phyloP scores from a whole-genome alignment of 768 basidiomycete species.

The Hypsizygus marmoreus region DNA sequence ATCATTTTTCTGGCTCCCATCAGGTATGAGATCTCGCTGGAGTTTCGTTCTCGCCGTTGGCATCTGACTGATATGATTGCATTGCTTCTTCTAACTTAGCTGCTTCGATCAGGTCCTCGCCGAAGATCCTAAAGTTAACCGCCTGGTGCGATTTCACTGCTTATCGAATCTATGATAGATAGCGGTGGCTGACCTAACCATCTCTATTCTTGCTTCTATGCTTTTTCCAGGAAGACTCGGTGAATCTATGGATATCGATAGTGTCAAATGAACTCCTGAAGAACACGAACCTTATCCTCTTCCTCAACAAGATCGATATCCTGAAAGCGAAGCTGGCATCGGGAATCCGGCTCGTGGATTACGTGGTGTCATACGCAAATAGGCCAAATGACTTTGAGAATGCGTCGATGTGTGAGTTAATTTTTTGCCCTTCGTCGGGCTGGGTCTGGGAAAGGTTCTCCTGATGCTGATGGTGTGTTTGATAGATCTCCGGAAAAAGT shows the following conservation, averaged over 20 bases:
- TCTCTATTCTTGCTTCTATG: not conserved
- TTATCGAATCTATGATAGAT: not conserved
- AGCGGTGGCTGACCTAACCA: no score
- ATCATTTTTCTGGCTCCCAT: slow-evolving; percentile 75
- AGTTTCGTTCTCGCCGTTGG: slow-evolving; percentile 13
- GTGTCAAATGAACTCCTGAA: slow-evolving; percentile 72
- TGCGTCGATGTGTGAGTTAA: slow-evolving; percentile 67
- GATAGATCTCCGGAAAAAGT: slow-evolving; percentile 46
- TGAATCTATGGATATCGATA: slow-evolving; percentile 73
- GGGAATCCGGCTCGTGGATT: slow-evolving; percentile 64
- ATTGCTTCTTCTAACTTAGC: slow-evolving; percentile 25
- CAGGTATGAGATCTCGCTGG: no score
- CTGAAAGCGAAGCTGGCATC: slow-evolving; percentile 64
- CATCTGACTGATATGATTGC: not conserved
- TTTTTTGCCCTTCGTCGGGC: slow-evolving; percentile 4
- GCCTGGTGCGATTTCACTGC: slow-evolving; percentile 43
- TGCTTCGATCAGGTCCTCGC: slow-evolving; percentile 70
- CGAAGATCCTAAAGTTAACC: slow-evolving; percentile 65
- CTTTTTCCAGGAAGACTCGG: slow-evolving; percentile 65
- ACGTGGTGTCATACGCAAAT: slow-evolving; percentile 71
- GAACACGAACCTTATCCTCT: slow-evolving; percentile 73
- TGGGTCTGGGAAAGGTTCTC: no score
- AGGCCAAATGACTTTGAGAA: slow-evolving; percentile 70
- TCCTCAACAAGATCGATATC: slow-evolving; percentile 84
- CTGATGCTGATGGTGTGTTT: slow-evolving; percentile 7